A percentile compares a stretch with the other conserved stretches of the same genome.
phyloP scores from a whole-genome alignment of 2,329 filamentous ascomycete species.

The Paramyrothecium roridum region DNA sequence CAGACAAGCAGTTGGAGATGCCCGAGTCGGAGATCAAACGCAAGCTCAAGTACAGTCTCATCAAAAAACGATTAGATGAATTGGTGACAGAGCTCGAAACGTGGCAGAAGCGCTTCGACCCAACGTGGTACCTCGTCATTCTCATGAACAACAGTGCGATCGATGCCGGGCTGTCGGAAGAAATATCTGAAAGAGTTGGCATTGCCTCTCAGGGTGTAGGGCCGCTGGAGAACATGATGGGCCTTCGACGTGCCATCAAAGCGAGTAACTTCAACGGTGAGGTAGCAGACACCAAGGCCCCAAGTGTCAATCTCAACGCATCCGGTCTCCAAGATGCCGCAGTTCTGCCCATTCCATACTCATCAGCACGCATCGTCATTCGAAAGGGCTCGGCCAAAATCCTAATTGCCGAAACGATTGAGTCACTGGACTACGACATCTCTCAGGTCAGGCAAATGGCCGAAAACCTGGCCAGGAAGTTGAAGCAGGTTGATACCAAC shows the following conservation, averaged over 20 bases:
- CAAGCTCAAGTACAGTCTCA: constrained; percentile 8
- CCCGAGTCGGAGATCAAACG: background rate
- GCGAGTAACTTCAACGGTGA: background rate
- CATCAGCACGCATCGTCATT: background rate
- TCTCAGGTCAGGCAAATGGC: background rate
- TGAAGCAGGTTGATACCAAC: background rate
- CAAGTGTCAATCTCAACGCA: background rate
- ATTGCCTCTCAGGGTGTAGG: background rate
- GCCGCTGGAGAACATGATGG: background rate
- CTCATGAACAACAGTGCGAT: constrained; percentile 11
- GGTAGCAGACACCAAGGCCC: background rate
- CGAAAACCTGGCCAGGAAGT: background rate
- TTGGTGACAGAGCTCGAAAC: constrained; percentile 14
- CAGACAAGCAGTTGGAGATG: background rate
- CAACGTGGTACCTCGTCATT: constrained; percentile 17
- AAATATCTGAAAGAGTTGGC: background rate
- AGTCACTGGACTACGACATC: background rate
- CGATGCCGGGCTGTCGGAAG: constrained; percentile 10
- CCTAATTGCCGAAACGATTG: background rate
- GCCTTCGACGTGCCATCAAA: background rate
- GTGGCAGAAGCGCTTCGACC: constrained; percentile 16
- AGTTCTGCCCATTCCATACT: background rate
- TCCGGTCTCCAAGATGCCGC: background rate
- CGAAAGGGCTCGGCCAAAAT: background rate
- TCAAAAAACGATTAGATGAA: constrained; percentile 12